Evolutionary conservation across 164 flowering plant genomes (phyloP).

Genomic region (Vitis labrusca): DNA sequence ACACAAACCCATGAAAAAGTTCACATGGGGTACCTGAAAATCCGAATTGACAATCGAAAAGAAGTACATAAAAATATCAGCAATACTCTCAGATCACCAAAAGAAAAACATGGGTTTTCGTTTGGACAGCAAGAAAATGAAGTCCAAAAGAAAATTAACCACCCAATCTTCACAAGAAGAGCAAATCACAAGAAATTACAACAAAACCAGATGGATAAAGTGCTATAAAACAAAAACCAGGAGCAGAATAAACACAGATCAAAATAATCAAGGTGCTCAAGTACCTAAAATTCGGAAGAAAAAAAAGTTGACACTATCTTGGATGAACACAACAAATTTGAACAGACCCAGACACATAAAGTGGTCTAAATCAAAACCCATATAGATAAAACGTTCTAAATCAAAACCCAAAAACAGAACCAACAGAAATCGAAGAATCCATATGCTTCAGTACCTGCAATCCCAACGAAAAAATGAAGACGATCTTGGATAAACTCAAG

Average conservation of each 20-base stretch:
- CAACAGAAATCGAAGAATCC: not conserved
- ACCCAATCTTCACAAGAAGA: not conserved
- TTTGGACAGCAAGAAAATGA: not conserved
- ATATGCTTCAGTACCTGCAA: conserved; percentile 5
- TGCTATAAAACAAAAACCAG: no score
- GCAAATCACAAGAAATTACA: not conserved
- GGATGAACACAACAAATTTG: no score
- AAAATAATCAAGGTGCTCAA: no score
- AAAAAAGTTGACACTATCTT: no score
- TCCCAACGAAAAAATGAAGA: not conserved
- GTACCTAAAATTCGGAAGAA: no score
- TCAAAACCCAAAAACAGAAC: conserved; percentile 13
- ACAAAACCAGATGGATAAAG: no score
- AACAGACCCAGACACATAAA: not conserved
- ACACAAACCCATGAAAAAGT: not conserved
- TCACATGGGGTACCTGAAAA: conserved; percentile 1
- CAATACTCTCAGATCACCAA: not conserved
- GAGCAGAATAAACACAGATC: no score
- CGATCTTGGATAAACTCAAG: not conserved
- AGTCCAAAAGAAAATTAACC: not conserved
- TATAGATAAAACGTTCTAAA: not conserved
- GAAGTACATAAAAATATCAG: not conserved
- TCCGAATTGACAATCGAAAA: not conserved
- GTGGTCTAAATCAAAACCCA: not conserved
- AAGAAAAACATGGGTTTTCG: not conserved